phyloP scores from a whole-genome alignment of 257 asterid species.

The Handroanthus guayacan region DNA sequence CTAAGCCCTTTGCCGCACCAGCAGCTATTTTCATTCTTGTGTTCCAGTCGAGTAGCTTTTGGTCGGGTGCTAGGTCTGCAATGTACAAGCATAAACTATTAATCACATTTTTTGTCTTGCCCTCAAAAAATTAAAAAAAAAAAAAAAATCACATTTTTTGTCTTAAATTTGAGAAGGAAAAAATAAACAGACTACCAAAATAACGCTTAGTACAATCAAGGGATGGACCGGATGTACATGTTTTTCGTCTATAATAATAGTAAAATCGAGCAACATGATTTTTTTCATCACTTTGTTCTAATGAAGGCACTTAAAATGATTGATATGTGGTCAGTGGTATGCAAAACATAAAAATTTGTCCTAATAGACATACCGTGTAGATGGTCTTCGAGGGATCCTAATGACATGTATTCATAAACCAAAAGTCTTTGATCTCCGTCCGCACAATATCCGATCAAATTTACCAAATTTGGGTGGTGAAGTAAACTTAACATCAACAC shows the following conservation, averaged over 20 bases:
- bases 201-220: background rate
- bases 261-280: background rate
- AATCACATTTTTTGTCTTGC: background rate
- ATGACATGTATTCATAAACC: conserved; percentile 74
- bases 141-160: background rate
- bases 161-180: background rate
- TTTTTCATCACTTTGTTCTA: background rate
- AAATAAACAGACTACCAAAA: background rate
- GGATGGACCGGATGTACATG: background rate
- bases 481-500: conserved; percentile 73
- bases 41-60: conserved; percentile 68
- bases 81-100: conserved; percentile 19
- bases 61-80: conserved; percentile 67
- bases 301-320: background rate
- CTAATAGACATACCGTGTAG: conserved; percentile 56
- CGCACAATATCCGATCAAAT: conserved; percentile 77
- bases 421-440: conserved; percentile 83
- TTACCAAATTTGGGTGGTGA: conserved; percentile 74
- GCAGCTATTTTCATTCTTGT: conserved; percentile 85
- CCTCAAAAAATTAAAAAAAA: no score
- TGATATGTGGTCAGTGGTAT: background rate
- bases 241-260: background rate
- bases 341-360: background rate
- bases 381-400: conserved; percentile 80
- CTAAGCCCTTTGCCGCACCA: conserved; percentile 78